A percentile compares a stretch with the other conserved stretches of the same genome.
phyloP scores from a whole-genome alignment of 2,329 filamentous ascomycete genomes.

The Apiospora koreana region DNA sequence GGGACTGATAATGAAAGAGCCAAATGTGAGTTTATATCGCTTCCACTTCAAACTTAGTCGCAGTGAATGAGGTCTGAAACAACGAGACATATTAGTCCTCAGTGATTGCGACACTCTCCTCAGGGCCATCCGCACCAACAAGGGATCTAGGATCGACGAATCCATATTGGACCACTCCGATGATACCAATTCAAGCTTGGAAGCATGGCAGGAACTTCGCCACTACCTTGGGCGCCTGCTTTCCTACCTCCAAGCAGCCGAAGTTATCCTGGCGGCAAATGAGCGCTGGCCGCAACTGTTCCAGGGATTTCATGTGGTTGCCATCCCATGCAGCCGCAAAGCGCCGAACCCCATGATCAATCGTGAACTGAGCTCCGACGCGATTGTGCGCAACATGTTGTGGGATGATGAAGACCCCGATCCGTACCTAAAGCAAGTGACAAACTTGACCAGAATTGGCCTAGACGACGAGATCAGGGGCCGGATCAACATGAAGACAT shows the following conservation, averaged over 20 bases:
- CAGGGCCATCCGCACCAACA: slow-evolving; percentile 2
- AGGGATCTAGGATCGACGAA: slow-evolving; percentile 3
- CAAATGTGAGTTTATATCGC: neutral
- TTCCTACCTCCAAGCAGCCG: slow-evolving; percentile 16
- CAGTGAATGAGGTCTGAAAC: neutral
- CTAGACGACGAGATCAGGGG: slow-evolving; percentile 9
- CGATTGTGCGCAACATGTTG: slow-evolving; percentile 11
- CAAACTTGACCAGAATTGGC: neutral
- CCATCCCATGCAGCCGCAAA: neutral
- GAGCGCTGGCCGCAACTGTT: slow-evolving; percentile 16
- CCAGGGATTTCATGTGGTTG: neutral
- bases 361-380: neutral
- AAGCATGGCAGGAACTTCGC: slow-evolving; percentile 16
- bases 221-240: slow-evolving; percentile 14
- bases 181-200: neutral
- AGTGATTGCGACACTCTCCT: slow-evolving; percentile 13
- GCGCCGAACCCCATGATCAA: neutral
- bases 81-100: neutral
- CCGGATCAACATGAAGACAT: neutral
- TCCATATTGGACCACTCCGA: neutral
- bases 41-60: neutral
- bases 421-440: slow-evolving; percentile 8
- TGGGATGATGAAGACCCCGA: neutral
- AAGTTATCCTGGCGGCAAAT: slow-evolving; percentile 12
- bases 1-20: neutral